phyloP scores from a whole-genome alignment of 1,284 basidiomycete genomes.

The Ustilago cynodontis region DNA sequence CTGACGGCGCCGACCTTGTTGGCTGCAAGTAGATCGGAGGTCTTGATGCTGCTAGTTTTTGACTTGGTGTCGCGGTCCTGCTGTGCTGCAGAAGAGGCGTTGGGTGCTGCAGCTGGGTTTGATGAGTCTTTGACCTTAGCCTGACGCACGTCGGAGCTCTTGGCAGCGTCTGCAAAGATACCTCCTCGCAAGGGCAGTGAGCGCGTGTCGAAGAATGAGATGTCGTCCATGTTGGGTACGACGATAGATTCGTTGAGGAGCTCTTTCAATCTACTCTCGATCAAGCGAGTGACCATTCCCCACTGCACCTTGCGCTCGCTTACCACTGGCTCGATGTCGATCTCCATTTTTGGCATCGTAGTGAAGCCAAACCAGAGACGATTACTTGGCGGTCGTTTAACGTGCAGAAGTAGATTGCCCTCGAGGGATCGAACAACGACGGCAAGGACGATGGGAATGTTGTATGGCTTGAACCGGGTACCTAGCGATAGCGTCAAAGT shows the following conservation, averaged over 20 bases:
- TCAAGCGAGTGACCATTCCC: conserved; percentile 88
- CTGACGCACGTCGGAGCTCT: conserved; percentile 23
- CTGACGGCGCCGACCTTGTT: conserved; percentile 31
- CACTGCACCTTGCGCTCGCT: conserved; percentile 90
- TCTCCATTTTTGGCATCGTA: conserved; percentile 86
- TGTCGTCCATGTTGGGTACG: conserved; percentile 96
- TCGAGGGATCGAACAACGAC: conserved; percentile 86
- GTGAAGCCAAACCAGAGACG: conserved; percentile 99
- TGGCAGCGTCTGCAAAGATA: conserved; percentile 84
- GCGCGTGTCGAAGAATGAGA: conserved; percentile 89
- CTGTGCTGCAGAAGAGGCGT: conserved; percentile 4
- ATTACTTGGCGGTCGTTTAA: conserved; percentile 95
- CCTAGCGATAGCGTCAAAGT: conserved; percentile 83
- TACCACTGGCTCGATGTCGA: conserved; percentile 91
- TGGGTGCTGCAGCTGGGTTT: conserved; percentile 13
- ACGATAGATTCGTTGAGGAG: conserved; percentile 92
- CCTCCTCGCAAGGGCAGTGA: conserved; percentile 80
- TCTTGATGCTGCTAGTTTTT: conserved; percentile 9
- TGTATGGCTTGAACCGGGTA: conserved; percentile 83
- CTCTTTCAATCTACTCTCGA: conserved; percentile 88
- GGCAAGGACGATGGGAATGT: conserved; percentile 87
- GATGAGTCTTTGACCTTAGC: conserved; percentile 12
- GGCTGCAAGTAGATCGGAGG: conserved; percentile 32
- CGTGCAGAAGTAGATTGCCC: conserved; percentile 87
- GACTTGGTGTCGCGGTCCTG: conserved; percentile 18